phyloP scores from a whole-genome alignment of 139 green algal species.

The Picochlorum sp. region DNA sequence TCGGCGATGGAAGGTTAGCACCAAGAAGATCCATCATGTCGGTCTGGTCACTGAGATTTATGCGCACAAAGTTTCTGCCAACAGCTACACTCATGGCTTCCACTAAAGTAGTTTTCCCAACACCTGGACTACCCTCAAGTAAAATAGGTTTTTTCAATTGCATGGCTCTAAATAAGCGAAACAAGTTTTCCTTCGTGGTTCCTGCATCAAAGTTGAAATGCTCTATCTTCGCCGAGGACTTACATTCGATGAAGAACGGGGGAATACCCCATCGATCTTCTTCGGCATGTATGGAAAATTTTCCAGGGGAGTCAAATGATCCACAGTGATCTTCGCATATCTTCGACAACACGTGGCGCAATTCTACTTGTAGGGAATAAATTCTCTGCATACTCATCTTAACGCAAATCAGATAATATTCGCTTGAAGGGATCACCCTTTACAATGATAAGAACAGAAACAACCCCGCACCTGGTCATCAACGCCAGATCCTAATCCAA shows the following conservation, averaged over 20 bases:
- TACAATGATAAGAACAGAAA: slow-evolving; percentile 42
- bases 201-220: slow-evolving; percentile 78
- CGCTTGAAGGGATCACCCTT: slow-evolving; percentile 13
- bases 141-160: slow-evolving; percentile 80
- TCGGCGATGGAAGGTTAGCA: slow-evolving; percentile 80
- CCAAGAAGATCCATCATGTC: slow-evolving; percentile 99
- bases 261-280: slow-evolving; percentile 54
- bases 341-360: too few relatives aligned
- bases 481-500: slow-evolving; percentile 75
- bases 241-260: slow-evolving; percentile 61
- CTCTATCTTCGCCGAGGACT: neutral
- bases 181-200: slow-evolving; percentile 79
- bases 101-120: slow-evolving; percentile 94
- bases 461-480: slow-evolving; percentile 38
- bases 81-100: slow-evolving; percentile 65
- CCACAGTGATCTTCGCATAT: too few relatives aligned
- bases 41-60: slow-evolving; percentile 96
- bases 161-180: slow-evolving; percentile 85
- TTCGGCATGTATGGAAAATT: too few relatives aligned
- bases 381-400: too few relatives aligned
- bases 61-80: slow-evolving; percentile 70
- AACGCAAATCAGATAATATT: neutral
- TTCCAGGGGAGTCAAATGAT: too few relatives aligned
- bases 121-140: slow-evolving; percentile 89
- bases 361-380: too few relatives aligned